Evolutionary conservation across 495 filamentous ascomycete species (phyloP), one percentile per base, ranked within the genome.

Genomic region (Lasiosphaeriaceae sp.): DNA sequence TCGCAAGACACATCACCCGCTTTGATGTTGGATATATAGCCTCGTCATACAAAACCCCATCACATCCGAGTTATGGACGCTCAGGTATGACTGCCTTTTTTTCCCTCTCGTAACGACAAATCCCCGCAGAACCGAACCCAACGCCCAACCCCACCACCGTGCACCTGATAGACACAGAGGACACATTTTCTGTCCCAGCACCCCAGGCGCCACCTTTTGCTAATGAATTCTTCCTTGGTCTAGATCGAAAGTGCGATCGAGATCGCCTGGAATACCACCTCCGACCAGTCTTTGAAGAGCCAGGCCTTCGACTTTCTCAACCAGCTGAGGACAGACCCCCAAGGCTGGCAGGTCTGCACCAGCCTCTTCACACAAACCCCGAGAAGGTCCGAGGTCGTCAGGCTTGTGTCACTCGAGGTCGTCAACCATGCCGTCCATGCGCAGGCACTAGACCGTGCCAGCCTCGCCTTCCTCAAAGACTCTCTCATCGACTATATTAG

Each of bases 231-330:
- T 61, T 64, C 43, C 11, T 23, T 55, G n/a, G 22, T 55, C 51
- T 68, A 96, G 90, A 86, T 96, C 72, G 87, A 91, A 72, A 90
- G 88, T 73, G 92, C 92, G 71, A 92, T 97, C 76, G 82, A 94
- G 70, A 90, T 96, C 77, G 89, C 88, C 74, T 90, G 81, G 78
- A 85, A 93, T 72, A 86, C 89, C 60, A 70, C 77, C 58, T 83
- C 90, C 54, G 81, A 90, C 74, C 83, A 83, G 65, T 74, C 79
- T 58, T 83, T 96, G 62, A 92, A 92, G 70, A 71, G 74, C 31
- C 92, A 96, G 79, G 92, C 92, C 53, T 90, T 90, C 71, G 86
- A 94, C 19, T 96, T 89, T 71, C 78, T 96, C 37, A 87, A 88
- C 71, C 89, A 88, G 66, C 77, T 97, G 59, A 85, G 90, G 41